phyloP scores from a whole-genome alignment of 305 asterid species.

The Fraxinus platypoda region DNA sequence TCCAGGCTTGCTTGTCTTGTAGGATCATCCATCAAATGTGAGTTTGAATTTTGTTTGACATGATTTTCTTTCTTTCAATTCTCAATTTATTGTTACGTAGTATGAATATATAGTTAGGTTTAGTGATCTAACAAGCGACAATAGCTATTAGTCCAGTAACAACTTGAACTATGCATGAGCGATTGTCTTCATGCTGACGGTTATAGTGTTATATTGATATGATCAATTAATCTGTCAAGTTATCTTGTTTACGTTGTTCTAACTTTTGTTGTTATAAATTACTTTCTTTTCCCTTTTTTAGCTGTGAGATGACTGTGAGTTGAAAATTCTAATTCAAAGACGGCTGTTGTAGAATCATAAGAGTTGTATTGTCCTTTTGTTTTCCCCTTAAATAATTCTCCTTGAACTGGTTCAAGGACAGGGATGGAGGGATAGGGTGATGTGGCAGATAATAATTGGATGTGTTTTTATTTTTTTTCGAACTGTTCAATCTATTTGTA shows the following conservation, averaged over 20 bases:
- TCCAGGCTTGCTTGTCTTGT: conserved; percentile 95
- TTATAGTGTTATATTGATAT: background rate
- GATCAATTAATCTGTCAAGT: background rate
- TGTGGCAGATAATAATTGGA: too few species aligned
- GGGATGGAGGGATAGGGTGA: too few species aligned
- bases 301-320: conserved; percentile 41
- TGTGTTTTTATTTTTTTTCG: too few species aligned
- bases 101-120: background rate
- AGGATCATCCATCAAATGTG: conserved; percentile 75
- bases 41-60: conserved; percentile 31
- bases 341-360: conserved; percentile 29
- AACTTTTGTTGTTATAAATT: background rate
- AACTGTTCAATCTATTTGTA: too few species aligned
- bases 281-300: conserved; percentile 23
- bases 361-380: background rate
- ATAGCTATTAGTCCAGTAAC: background rate
- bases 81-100: background rate
- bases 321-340: conserved; percentile 25
- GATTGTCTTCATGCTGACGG: background rate
- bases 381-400: too few species aligned
- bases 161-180: too few species aligned
- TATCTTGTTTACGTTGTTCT: background rate
- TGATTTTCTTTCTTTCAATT: background rate
- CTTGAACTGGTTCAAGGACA: too few species aligned
- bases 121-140: background rate